phyloP scores from a whole-genome alignment of 176 grass and related monocot genomes.

The Oryza longistaminata region DNA sequence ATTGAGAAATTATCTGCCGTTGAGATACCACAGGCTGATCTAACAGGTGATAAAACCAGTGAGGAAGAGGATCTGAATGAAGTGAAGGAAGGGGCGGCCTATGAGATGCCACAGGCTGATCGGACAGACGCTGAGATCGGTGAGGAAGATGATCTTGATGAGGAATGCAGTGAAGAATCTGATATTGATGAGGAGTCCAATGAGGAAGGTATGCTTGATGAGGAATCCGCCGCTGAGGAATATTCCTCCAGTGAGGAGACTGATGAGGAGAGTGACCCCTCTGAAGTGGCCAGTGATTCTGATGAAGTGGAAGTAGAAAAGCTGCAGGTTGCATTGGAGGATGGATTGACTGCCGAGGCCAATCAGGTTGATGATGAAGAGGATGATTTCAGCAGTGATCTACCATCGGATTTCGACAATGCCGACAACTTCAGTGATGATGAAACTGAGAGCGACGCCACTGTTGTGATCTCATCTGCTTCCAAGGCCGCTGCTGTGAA shows the following conservation, averaged over 20 bases:
- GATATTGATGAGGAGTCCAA: not conserved
- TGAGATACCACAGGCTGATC: constrained; percentile 4
- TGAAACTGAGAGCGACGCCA: constrained; percentile 21
- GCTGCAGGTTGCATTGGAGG: not conserved
- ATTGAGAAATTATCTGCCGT: not conserved
- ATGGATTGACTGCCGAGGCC: not conserved
- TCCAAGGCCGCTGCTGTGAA: constrained; percentile 20
- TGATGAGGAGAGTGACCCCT: not conserved
- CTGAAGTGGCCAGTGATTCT: not conserved
- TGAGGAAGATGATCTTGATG: constrained; percentile 7
- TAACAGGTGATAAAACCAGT: not conserved
- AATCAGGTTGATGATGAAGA: constrained; percentile 19
- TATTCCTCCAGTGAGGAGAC: not conserved
- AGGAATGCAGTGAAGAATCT: not conserved
- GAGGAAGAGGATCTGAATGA: not conserved
- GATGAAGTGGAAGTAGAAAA: constrained; percentile 11
- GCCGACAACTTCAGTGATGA: not conserved
- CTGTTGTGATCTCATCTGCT: constrained; percentile 37
- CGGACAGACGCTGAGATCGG: not conserved
- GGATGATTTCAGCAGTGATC: constrained; percentile 50
- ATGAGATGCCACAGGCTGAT: not conserved
- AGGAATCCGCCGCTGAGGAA: not conserved
- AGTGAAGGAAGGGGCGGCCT: not conserved
- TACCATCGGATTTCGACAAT: constrained; percentile 39
- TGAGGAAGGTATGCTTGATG: constrained; percentile 4